phyloP scores from a whole-genome alignment of 192 early-diverging fungal genomes.

The Coemansia sp. region DNA sequence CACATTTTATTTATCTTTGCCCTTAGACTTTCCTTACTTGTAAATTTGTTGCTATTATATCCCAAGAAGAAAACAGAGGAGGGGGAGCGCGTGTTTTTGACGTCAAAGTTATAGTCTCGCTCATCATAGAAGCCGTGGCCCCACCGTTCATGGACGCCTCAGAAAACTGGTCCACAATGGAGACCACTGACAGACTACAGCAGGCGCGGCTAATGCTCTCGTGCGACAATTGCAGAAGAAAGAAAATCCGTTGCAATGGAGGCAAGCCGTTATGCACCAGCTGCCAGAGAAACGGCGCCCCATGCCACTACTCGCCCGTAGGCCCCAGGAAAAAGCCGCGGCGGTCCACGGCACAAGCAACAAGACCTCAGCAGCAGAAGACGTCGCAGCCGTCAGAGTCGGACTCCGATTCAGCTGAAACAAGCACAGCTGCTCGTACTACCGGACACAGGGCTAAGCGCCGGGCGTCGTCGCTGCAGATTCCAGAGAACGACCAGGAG shows the following conservation, averaged over 20 bases:
- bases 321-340: conserved; percentile 50
- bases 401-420: background rate
- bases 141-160: background rate
- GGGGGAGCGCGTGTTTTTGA: too few species aligned
- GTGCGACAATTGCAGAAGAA: conserved; percentile 39
- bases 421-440: background rate
- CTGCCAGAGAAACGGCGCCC: conserved; percentile 16
- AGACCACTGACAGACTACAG: background rate
- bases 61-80: too few species aligned
- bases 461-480: conserved; percentile 19
- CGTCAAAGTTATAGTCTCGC: too few species aligned
- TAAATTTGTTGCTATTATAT: too few species aligned
- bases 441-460: conserved; percentile 22
- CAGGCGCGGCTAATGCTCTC: conserved; percentile 35
- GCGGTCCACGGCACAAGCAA: background rate
- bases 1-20: too few species aligned
- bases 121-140: too few species aligned
- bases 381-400: background rate
- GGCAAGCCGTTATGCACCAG: conserved; percentile 28
- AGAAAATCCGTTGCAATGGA: conserved; percentile 49
- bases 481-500: conserved; percentile 9
- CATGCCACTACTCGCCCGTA: conserved; percentile 46
- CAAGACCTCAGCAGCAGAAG: background rate
- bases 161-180: background rate
- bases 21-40: too few species aligned